A percentile compares a stretch with the other conserved stretches of the same genome.
phyloP scores from a whole-genome alignment of 2,329 filamentous ascomycete species.

The Chrysosporium keratinophilum region DNA sequence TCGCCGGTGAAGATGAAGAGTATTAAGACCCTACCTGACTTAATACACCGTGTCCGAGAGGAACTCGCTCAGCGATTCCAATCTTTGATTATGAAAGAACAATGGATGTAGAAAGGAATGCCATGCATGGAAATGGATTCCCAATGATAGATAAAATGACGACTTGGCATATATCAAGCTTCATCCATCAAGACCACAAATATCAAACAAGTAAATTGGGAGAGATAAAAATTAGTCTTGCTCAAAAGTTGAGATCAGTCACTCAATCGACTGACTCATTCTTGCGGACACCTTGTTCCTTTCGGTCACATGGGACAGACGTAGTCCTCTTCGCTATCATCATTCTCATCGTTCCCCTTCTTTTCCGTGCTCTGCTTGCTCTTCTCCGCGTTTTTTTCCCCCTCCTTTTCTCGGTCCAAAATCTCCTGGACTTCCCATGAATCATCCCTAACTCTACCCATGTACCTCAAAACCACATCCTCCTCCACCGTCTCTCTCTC shows the following conservation, averaged over 20 bases:
- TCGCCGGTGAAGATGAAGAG: slow-evolving; percentile 75
- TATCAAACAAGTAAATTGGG: neutral
- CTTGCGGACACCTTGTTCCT: neutral
- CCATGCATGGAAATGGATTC: slow-evolving; percentile 1
- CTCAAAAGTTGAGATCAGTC: no score
- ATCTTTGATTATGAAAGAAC: neutral
- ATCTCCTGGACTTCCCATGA: slow-evolving; percentile 5
- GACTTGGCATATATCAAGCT: neutral
- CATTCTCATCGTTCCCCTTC: neutral
- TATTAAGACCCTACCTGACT: slow-evolving; percentile 45
- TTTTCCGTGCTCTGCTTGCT: neutral
- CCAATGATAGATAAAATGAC: slow-evolving; percentile 1
- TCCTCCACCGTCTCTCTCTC: neutral
- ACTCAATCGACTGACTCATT: no score
- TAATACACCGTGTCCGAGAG: neutral
- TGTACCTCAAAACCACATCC: neutral
- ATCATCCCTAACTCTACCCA: neutral
- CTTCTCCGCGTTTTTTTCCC: neutral
- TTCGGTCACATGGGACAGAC: neutral
- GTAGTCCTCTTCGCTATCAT: neutral
- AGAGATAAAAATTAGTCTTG: no score
- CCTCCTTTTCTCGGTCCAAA: slow-evolving; percentile 9
- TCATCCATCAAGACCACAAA: neutral
- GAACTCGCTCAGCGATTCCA: neutral
- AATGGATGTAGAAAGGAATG: neutral